Conservation (phyloP, 2,329 filamentous ascomycete species). For the Stemphylium vesicarium region DNA sequence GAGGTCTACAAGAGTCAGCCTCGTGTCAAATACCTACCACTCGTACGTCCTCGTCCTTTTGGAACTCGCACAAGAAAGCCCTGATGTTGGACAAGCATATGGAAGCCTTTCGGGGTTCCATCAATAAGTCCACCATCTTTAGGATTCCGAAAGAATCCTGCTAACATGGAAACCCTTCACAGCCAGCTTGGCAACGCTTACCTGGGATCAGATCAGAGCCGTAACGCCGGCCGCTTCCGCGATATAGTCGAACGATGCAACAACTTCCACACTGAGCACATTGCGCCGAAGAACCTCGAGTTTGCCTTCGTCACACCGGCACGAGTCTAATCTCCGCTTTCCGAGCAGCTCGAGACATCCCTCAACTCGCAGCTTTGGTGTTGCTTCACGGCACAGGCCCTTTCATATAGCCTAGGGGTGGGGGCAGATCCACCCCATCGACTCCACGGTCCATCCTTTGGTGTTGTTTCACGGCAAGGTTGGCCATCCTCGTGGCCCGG, state of each 20-base stretch:
- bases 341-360: constrained; percentile 68
- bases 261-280: constrained; percentile 87
- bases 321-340: constrained; percentile 87
- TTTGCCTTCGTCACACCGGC: constrained; percentile 96
- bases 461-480: too few relatives aligned
- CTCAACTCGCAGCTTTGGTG: constrained; percentile 31
- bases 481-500: too few relatives aligned
- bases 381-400: too few relatives aligned
- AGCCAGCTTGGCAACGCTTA: constrained; percentile 97
- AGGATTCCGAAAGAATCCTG: too few relatives aligned
- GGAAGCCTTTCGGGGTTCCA: constrained; percentile 90
- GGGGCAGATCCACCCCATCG: too few relatives aligned
- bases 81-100: constrained; percentile 78
- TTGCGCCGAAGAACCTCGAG: constrained; percentile 88
- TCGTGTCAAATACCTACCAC: too few relatives aligned
- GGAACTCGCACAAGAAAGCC: constrained; percentile 48
- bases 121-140: constrained; percentile 65
- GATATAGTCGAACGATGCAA: constrained; percentile 97
- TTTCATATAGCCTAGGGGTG: too few relatives aligned
- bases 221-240: constrained; percentile 94
- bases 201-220: constrained; percentile 99
- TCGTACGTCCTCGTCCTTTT: too few relatives aligned
- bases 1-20: too few relatives aligned
- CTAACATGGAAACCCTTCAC: constrained; percentile 19
- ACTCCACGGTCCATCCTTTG: too few relatives aligned